Percentiles rank a stretch among this genome's conserved stretches.
Conservation (phyloP, 2,329 filamentous ascomycete species). For the Xylariaceae sp. region DNA sequence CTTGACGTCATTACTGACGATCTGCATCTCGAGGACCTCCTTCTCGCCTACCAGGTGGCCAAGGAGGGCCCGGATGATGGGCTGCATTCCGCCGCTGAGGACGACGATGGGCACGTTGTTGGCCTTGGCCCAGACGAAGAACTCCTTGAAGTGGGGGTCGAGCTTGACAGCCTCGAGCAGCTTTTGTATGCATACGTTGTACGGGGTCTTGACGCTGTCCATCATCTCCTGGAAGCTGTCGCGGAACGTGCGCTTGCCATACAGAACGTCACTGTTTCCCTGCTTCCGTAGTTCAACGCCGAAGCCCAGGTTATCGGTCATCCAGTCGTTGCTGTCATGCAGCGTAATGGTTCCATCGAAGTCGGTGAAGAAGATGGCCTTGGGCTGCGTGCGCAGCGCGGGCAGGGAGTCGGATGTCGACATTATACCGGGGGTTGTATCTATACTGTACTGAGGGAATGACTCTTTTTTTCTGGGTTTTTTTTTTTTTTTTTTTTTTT, state of each 20-base stretch:
- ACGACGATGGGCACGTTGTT: conserved; percentile 93
- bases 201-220: conserved; percentile 80
- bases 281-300: conserved; percentile 70
- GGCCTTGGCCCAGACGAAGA: conserved; percentile 78
- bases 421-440: not conserved
- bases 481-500: not conserved
- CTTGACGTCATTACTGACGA: conserved; percentile 84
- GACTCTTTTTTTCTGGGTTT: no score
- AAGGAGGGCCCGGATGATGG: conserved; percentile 84
- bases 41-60: conserved; percentile 77
- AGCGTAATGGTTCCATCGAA: conserved; percentile 95
- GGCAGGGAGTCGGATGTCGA: conserved; percentile 47
- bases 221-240: conserved; percentile 92
- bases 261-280: conserved; percentile 77
- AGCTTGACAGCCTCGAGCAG: conserved; percentile 83
- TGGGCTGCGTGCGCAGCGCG: conserved; percentile 69
- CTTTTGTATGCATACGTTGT: conserved; percentile 76
- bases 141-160: conserved; percentile 85
- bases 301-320: conserved; percentile 92
- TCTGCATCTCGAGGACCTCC: conserved; percentile 76
- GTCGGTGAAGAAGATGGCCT: conserved; percentile 98
- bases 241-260: conserved; percentile 72
- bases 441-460: no score
- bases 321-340: conserved; percentile 65
- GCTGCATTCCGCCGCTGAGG: conserved; percentile 88